Evolutionary conservation across 805 yeast genomes (phyloP), one percentile per base, ranked within the genome.

Genomic region (Saturnispora hagleri): DNA sequence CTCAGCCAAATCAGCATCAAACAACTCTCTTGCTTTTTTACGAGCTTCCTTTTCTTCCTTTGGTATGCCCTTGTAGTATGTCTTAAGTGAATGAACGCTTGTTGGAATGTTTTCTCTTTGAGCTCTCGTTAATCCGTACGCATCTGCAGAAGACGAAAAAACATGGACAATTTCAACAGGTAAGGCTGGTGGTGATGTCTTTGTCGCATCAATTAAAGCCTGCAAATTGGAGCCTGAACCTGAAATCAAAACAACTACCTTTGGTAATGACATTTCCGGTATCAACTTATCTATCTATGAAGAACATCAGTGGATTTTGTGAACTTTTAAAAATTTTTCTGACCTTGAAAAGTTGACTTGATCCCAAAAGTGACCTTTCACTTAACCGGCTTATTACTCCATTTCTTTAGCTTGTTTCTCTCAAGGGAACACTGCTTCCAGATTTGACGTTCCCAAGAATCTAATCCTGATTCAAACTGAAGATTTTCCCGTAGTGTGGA

Each of bases 221-320:
- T 93, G 99, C 40, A 93, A 72, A 63, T 93, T 93, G n/a, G 97
- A 82, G 1, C 99, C 99, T 28, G 85, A 84, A 0, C 99, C 99
- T 0, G 98, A 90, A 22, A 93, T 93, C 38, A 93, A 77, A 0
- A 93, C 97, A 10, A 86, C 72, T 52, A 86, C 79, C 12, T 59
- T 59, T 5, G 66, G 20, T 42, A 27, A 26, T 26, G n/a, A 20
- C 27, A 24, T 28, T 43, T 6, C 20, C 24, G 10, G n/a, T n/a
- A 12, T 18, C 28, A 34, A 17, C 27, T 41, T 18, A 18, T 22
- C 24, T 41, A 31, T 31, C 34, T 31, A 31, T 31, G 34, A 31
- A 31, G 34, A 31, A 31, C 28, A 31, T 31, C 34, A 31, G 34
- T 13, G 15, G 13, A 31, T 9, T 13, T 13, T 18, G 24, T 38